Conservation (phyloP, 2,329 filamentous ascomycete species). For the Tolypocladium ovalisporum region DNA sequence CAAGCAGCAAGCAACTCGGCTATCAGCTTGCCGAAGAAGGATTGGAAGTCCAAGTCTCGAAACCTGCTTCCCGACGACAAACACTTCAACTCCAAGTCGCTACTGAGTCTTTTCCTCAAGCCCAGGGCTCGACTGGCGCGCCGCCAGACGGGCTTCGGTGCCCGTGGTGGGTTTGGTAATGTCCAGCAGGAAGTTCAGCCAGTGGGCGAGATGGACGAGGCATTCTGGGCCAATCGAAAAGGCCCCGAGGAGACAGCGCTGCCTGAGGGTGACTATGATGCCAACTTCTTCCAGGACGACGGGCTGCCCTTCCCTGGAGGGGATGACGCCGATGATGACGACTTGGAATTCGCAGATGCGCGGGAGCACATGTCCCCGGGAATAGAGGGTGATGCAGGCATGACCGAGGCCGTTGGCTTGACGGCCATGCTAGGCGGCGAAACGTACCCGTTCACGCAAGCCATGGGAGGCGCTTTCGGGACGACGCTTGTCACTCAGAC, state of each 20-base stretch:
- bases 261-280: constrained; percentile 76
- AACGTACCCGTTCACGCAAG: constrained; percentile 30
- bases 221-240: constrained; percentile 79
- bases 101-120: constrained; percentile 86
- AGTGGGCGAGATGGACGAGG: constrained; percentile 81
- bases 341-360: constrained; percentile 68
- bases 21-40: constrained; percentile 82
- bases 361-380: constrained; percentile 67
- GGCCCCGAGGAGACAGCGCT: constrained; percentile 48
- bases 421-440: constrained; percentile 41
- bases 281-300: constrained; percentile 94
- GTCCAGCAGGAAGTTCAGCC: constrained; percentile 38
- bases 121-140: constrained; percentile 77
- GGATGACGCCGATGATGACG: constrained; percentile 52
- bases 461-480: constrained; percentile 43
- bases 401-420: constrained; percentile 36
- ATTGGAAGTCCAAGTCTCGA: constrained; percentile 88
- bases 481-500: constrained; percentile 57
- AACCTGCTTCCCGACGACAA: constrained; percentile 96
- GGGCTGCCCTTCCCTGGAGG: constrained; percentile 57
- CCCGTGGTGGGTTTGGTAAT: constrained; percentile 30
- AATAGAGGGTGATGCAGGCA: constrained; percentile 36
- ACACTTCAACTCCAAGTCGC: constrained; percentile 89
- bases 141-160: constrained; percentile 41
- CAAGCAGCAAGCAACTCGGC: constrained; percentile 68